Evolutionary conservation across 306 rosid species (phyloP).

Genomic region (Vachellia pachyceras): DNA sequence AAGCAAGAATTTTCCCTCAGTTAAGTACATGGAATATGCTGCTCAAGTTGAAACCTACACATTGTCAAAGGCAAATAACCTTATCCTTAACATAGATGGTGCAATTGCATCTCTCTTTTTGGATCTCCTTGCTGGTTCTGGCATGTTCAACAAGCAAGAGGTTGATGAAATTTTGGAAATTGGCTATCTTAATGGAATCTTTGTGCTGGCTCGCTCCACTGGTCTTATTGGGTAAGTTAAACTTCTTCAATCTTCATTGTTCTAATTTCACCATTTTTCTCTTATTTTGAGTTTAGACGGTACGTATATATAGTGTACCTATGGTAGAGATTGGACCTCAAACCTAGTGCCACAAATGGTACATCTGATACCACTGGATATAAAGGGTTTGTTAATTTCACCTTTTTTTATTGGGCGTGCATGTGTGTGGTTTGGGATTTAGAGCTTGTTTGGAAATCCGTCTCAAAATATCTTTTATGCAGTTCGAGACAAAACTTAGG

Average conservation of each 20-base stretch:
- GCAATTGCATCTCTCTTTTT: conserved; percentile 89
- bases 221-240: conserved; percentile 84
- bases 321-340: too few species aligned
- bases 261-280: not conserved
- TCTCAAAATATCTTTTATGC: too few species aligned
- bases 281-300: too few species aligned
- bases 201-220: conserved; percentile 86
- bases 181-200: conserved; percentile 86
- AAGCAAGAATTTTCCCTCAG: conserved; percentile 79
- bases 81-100: conserved; percentile 84
- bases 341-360: too few species aligned
- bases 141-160: conserved; percentile 88
- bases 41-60: conserved; percentile 86
- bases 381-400: too few species aligned
- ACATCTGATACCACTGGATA: too few species aligned
- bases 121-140: conserved; percentile 93
- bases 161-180: conserved; percentile 78
- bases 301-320: not conserved
- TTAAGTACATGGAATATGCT: conserved; percentile 87
- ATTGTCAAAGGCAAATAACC: conserved; percentile 82
- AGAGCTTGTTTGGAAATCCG: too few species aligned
- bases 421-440: too few species aligned
- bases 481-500: too few species aligned
- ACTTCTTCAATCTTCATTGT: not conserved
- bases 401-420: too few species aligned